These are phyloP conservation scores for Phialophora verrucosa DNA, from an alignment of 2,329 filamentous ascomycete species.

Conservation along the genomic window DNA sequence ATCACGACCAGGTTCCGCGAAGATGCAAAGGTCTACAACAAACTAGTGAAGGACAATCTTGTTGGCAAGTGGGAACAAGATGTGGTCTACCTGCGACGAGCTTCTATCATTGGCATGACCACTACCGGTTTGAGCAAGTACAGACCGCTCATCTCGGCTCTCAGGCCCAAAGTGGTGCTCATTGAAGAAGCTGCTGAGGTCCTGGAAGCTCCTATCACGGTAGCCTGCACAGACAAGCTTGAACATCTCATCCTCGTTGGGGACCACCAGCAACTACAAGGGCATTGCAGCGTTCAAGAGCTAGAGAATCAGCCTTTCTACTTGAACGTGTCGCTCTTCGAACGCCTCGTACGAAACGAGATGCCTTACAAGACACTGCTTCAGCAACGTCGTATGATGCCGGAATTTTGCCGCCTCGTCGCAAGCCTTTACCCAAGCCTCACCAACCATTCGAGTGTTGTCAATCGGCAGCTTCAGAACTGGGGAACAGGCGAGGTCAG, in stretches of 20 bases:
- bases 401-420: slow-evolving; percentile 67
- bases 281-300: slow-evolving; percentile 65
- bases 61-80: slow-evolving; percentile 66
- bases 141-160: slow-evolving; percentile 68
- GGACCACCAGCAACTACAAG: slow-evolving; percentile 79
- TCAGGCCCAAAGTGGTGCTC: slow-evolving; percentile 71
- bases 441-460: slow-evolving; percentile 64
- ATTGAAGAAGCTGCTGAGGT: slow-evolving; percentile 84
- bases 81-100: slow-evolving; percentile 64
- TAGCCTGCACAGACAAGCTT: slow-evolving; percentile 65
- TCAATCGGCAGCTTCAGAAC: slow-evolving; percentile 54
- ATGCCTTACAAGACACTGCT: slow-evolving; percentile 69
- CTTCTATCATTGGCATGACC: slow-evolving; percentile 70
- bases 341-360: slow-evolving; percentile 71
- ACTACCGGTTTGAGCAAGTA: slow-evolving; percentile 85
- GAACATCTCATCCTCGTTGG: slow-evolving; percentile 74
- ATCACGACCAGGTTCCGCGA: slow-evolving; percentile 57
- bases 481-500: slow-evolving; percentile 63
- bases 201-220: slow-evolving; percentile 62
- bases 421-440: slow-evolving; percentile 66
- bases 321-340: slow-evolving; percentile 77
- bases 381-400: slow-evolving; percentile 75
- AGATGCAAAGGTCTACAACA: slow-evolving; percentile 58
- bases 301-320: slow-evolving; percentile 67
- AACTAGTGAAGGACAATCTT: slow-evolving; percentile 59